A percentile compares a stretch with the other conserved stretches of the same genome.
These are phyloP conservation scores for Piper longum DNA, from an alignment of 164 flowering plant species.

Conservation along the genomic window DNA sequence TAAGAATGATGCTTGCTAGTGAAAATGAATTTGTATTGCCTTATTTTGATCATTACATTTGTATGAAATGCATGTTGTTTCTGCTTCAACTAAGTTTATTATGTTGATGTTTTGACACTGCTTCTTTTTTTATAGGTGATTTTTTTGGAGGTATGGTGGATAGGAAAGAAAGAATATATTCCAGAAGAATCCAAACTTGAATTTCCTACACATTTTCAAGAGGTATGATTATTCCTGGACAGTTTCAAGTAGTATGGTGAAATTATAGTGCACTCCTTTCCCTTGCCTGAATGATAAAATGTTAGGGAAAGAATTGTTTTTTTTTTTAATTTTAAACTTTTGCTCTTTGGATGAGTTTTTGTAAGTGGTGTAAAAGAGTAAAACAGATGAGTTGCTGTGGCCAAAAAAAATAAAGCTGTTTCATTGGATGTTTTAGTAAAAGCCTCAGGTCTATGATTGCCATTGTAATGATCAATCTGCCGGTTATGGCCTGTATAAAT, in stretches of 20 bases:
- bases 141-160: conserved; percentile 96
- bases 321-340: too few species aligned
- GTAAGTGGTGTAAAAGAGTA: too few species aligned
- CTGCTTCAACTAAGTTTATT: not conserved
- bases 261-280: not conserved
- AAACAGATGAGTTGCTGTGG: too few species aligned
- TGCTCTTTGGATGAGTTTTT: too few species aligned
- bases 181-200: conserved; percentile 69
- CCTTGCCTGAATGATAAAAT: not conserved
- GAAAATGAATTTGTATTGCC: too few species aligned
- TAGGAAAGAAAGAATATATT: conserved; percentile 76
- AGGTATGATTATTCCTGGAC: conserved; percentile 24
- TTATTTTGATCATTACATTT: too few species aligned
- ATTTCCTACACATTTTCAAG: conserved; percentile 56
- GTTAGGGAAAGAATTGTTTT: too few species aligned
- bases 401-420: too few species aligned
- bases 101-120: not conserved
- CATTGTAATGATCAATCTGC: not conserved
- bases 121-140: conserved; percentile 37
- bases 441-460: not conserved
- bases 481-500: not conserved
- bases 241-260: too few species aligned
- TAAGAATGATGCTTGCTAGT: too few species aligned
- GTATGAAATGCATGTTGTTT: not conserved
- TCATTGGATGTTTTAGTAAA: too few species aligned